These are phyloP conservation scores for Aureobasidium melanogenum DNA, from an alignment of 2,329 filamentous ascomycete genomes.

Conservation along the genomic window DNA sequence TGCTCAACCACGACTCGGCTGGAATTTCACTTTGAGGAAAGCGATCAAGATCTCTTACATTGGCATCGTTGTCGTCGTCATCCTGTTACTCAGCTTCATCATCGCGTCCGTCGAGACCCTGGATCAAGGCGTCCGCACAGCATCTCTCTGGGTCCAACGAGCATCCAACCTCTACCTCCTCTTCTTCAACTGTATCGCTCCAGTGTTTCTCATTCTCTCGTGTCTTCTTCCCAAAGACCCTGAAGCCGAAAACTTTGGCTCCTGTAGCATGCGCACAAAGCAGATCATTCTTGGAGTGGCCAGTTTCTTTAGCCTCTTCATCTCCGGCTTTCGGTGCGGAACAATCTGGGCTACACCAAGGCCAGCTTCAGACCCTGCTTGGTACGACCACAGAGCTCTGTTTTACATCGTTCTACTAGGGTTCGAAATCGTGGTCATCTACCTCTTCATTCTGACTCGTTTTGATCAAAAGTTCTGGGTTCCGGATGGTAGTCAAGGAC, in stretches of 20 bases:
- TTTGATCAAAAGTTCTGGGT: conserved; percentile 23
- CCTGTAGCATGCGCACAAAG: conserved; percentile 16
- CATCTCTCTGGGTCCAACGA: neutral
- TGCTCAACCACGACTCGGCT: conserved; percentile 18
- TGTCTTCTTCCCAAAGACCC: conserved; percentile 15
- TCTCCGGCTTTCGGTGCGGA: conserved; percentile 22
- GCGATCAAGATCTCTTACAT: neutral
- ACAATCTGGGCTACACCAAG: conserved; percentile 20
- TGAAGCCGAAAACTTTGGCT: conserved; percentile 15
- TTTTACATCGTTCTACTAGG: conserved; percentile 24
- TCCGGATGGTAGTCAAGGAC: conserved; percentile 13
- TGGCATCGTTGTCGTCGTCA: conserved; percentile 15
- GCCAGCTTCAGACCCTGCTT: conserved; percentile 20
- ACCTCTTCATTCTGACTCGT: conserved; percentile 18
- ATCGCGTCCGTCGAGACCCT: conserved; percentile 23
- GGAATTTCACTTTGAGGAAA: conserved; percentile 16
- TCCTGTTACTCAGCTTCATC: conserved; percentile 21
- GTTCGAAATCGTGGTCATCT: conserved; percentile 24
- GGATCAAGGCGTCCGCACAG: neutral
- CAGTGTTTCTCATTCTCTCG: conserved; percentile 19
- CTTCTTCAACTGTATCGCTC: neutral
- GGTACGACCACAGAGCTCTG: conserved; percentile 22
- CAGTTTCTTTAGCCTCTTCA: conserved; percentile 15
- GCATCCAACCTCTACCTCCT: conserved; percentile 9
- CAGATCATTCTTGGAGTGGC: conserved; percentile 16